phyloP scores from a whole-genome alignment of 2,329 filamentous ascomycete genomes.

The Monosporascus sp. region DNA sequence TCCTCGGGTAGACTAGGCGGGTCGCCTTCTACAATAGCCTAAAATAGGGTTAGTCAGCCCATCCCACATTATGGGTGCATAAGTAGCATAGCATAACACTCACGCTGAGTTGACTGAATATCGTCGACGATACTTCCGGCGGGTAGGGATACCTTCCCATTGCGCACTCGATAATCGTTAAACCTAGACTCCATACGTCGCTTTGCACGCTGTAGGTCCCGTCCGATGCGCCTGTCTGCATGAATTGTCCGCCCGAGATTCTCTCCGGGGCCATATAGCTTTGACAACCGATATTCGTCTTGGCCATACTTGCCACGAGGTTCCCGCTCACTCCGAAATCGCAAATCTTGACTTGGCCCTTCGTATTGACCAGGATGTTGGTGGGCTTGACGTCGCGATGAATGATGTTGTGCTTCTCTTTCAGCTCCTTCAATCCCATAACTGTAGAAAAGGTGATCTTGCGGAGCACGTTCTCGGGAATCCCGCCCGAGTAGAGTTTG shows the following conservation, averaged over 20 bases:
- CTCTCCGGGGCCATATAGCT: slow-evolving; percentile 98
- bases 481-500: slow-evolving; percentile 85
- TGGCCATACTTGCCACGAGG: slow-evolving; percentile 92
- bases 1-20: slow-evolving; percentile 78
- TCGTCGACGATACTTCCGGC: slow-evolving; percentile 95
- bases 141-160: slow-evolving; percentile 94
- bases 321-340: slow-evolving; percentile 98
- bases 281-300: slow-evolving; percentile 98
- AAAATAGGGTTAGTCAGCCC: slow-evolving; percentile 15
- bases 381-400: slow-evolving; percentile 98
- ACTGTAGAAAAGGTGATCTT: slow-evolving; percentile 90
- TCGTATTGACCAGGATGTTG: slow-evolving; percentile 90
- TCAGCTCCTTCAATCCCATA: slow-evolving; percentile 85
- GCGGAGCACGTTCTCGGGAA: slow-evolving; percentile 79
- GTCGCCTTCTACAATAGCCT: slow-evolving; percentile 98
- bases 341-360: slow-evolving; percentile 93
- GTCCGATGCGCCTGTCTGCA: slow-evolving; percentile 63
- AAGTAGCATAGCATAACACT: slow-evolving; percentile 37
- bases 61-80: neutral
- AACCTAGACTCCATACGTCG: slow-evolving; percentile 92
- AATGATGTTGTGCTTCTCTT: slow-evolving; percentile 98
- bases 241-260: slow-evolving; percentile 80
- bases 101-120: slow-evolving; percentile 95
- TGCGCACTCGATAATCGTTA: slow-evolving; percentile 94
- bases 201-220: slow-evolving; percentile 97